Evolutionary conservation across 129 eudicot species (phyloP).

Genomic region (Erigeron canadensis): DNA sequence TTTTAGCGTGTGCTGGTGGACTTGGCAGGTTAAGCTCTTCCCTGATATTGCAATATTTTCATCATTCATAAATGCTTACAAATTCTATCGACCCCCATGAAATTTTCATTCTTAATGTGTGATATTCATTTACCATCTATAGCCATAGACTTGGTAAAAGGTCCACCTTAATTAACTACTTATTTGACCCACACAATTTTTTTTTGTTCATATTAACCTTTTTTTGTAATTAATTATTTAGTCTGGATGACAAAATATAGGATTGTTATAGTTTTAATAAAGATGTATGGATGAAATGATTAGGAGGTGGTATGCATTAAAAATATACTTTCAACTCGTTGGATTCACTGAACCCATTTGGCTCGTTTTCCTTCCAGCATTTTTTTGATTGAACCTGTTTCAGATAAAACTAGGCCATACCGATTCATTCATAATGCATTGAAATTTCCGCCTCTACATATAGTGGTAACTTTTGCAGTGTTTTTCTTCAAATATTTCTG

Average conservation of each 20-base stretch:
- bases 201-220: neutral
- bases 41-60: neutral
- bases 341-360: neutral
- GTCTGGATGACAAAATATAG: neutral
- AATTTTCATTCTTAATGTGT: neutral
- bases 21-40: slow-evolving; percentile 49
- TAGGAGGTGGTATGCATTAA: slow-evolving; percentile 2
- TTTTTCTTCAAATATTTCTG: slow-evolving; percentile 12
- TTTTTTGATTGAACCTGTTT: neutral
- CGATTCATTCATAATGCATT: neutral
- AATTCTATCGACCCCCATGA: neutral
- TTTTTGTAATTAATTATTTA: neutral
- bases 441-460: neutral
- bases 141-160: neutral
- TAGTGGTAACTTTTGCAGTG: neutral
- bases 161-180: neutral
- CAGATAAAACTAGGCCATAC: neutral
- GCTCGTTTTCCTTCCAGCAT: neutral
- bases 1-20: slow-evolving; percentile 69
- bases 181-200: neutral
- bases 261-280: neutral
- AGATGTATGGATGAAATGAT: neutral
- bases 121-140: no score
- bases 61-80: neutral
- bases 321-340: neutral